Evolutionary conservation across 345 rosid genomes (phyloP).

Genomic region (Alliaria petiolata): DNA sequence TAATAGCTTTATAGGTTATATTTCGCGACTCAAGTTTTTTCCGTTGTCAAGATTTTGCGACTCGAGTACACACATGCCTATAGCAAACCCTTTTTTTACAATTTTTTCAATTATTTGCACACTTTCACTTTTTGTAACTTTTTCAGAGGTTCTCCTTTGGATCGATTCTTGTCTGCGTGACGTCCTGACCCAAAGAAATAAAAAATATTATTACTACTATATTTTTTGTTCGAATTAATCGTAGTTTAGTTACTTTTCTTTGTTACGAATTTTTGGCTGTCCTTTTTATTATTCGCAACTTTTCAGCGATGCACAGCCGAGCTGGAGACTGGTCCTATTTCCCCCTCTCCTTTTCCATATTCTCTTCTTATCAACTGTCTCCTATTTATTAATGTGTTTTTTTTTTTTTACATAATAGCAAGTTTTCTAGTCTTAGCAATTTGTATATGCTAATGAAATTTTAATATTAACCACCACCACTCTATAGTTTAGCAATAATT

Average conservation of each 20-base stretch:
- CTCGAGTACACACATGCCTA: background rate
- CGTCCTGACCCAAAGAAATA: background rate
- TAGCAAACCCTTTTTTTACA: background rate
- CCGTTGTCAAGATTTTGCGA: background rate
- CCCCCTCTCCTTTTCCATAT: conserved; percentile 1
- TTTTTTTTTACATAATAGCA: background rate
- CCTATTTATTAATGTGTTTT: background rate
- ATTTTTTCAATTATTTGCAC: background rate
- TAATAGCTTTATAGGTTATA: background rate
- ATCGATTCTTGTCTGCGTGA: conserved; percentile 11
- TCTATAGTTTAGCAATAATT: background rate
- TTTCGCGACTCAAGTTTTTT: background rate
- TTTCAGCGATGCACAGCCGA: conserved; percentile 20
- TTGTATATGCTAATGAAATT: background rate
- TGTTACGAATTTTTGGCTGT: background rate
- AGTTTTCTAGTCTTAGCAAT: background rate
- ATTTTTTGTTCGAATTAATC: background rate
- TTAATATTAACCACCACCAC: background rate
- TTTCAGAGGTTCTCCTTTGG: conserved; percentile 18
- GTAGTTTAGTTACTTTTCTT: background rate
- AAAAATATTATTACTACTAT: background rate
- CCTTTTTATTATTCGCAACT: conserved; percentile 2
- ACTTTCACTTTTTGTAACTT: background rate
- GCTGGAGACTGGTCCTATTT: conserved; percentile 11
- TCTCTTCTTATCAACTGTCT: conserved; percentile 7